Base-by-base conservation (phyloP, 352 stramenopile genomes). In the Phytophthora quininea region DNA sequence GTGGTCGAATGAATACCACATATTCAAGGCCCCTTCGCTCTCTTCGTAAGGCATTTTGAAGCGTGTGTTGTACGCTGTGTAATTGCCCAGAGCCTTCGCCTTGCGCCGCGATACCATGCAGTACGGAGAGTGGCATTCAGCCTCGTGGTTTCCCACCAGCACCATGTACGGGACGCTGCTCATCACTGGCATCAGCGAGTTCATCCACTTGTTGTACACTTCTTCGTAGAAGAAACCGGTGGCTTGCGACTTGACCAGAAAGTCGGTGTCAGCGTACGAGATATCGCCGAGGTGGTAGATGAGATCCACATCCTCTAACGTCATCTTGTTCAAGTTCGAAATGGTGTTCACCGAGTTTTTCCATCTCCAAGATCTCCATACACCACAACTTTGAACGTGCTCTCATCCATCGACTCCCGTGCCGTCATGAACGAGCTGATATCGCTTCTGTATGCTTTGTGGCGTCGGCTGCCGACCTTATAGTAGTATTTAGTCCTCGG, bases 1-100 rank as follows among this genome's bases (percentile, higher is more conserved):
- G 57, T 97, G 74, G 53, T 96, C 80, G 57, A 96, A 98, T 31
- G 87, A 95, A 64, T 97, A 88, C 86, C 87, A 97, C 86, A 96
- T 97, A 67, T 94, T 94, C 54, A 84, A 62, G 31, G 70, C 55
- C 0, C 83, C 81, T 0, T 67, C 62, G 46, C 69, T 85, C 66
- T 97, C 88, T 2, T 54, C 45, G 9, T 80, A 91, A 14, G 90
- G 90, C 90, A 97, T 97, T 53, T 89, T 86, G 71, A 93, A 97
- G 31, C 88, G 85, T 8, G 77, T 55, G 63, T 97, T 96, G 71
- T 86, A 97, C 2, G 90, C 89, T 37, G 77, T 76, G 71, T 96
- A 97, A 49, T 95, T 96, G 32, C 82, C 73, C n/a, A 97, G 63
- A 10, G 74, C 67, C 31, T 86, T 24, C 19, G 63, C 58, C 74